These are phyloP conservation scores for Breynia disticha DNA, from an alignment of 441 rosid genomes.

Conservation along the genomic window DNA sequence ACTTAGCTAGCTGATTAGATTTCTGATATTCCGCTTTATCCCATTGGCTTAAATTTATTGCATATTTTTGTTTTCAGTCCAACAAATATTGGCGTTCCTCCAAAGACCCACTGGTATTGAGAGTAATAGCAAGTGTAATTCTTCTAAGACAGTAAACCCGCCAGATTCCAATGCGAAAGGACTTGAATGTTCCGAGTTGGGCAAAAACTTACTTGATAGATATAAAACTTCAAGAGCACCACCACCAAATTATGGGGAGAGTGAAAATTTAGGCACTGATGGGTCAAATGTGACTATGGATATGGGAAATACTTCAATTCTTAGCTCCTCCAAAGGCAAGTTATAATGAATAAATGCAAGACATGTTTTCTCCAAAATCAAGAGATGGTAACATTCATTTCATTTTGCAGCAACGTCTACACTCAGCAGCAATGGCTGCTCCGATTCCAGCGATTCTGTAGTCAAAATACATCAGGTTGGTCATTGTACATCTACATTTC, in stretches of 20 bases:
- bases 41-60: constrained; percentile 5
- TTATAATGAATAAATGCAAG: constrained; percentile 4
- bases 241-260: constrained; percentile 10
- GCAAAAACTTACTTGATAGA: constrained; percentile 3
- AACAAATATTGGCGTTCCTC: constrained; percentile 58
- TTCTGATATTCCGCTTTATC: constrained; percentile 3
- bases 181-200: constrained; percentile 18
- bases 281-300: constrained; percentile 15
- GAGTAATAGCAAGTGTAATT: constrained; percentile 18
- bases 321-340: constrained; percentile 25
- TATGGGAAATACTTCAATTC: constrained; percentile 3
- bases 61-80: constrained; percentile 31
- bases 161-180: constrained; percentile 16
- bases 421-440: constrained; percentile 13
- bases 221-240: constrained; percentile 8
- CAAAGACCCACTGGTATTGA: constrained; percentile 32
- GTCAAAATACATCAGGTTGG: neutral
- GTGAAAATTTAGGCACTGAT: constrained; percentile 10
- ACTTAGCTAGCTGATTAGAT: too few species aligned
- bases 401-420: constrained; percentile 21
- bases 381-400: constrained; percentile 10
- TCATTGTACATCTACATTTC: too few species aligned
- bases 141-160: constrained; percentile 7
- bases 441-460: constrained; percentile 14
- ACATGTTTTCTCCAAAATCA: neutral